These are phyloP conservation scores for Suhomyces kilbournensis DNA, from an alignment of 805 yeast species.

Conservation along the genomic window DNA sequence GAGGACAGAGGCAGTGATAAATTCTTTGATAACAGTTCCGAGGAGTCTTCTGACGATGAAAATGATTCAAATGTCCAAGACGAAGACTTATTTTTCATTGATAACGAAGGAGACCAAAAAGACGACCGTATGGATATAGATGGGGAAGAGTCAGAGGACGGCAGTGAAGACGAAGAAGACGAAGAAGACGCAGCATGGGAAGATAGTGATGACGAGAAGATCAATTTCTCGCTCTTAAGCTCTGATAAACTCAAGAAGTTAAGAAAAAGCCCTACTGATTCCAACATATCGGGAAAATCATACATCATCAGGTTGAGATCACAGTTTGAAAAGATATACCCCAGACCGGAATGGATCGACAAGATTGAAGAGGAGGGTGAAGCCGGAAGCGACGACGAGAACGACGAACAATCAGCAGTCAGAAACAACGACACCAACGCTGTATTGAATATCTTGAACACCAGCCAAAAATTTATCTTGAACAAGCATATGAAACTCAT, in stretches of 20 bases:
- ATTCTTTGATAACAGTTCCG: constrained; percentile 7
- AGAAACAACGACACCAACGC: constrained; percentile 24
- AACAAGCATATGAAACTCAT: constrained; percentile 52
- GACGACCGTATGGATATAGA: constrained; percentile 25
- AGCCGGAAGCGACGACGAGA: constrained; percentile 22
- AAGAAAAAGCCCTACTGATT: constrained; percentile 57
- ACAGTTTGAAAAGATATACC: constrained; percentile 72
- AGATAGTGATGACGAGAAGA: constrained; percentile 86
- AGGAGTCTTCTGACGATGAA: constrained; percentile 21
- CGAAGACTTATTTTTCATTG: constrained; percentile 42
- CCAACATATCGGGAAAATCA: constrained; percentile 52
- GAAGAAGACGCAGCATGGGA: constrained; percentile 92
- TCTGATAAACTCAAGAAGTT: constrained; percentile 68
- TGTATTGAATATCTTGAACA: constrained; percentile 29
- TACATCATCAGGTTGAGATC: constrained; percentile 64
- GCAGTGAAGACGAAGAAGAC: constrained; percentile 57
- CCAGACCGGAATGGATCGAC: constrained; percentile 80
- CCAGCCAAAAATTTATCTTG: constrained; percentile 37
- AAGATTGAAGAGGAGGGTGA: constrained; percentile 34
- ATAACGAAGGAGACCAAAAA: constrained; percentile 35
- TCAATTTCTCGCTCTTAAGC: constrained; percentile 56
- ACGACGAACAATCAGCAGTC: constrained; percentile 14
- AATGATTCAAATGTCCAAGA: constrained; percentile 32
- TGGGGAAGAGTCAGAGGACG: constrained; percentile 30
- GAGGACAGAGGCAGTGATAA: constrained; percentile 22